These are phyloP conservation scores for Alternaria postmessia DNA, from an alignment of 2,329 filamentous ascomycete genomes.

Conservation along the genomic window DNA sequence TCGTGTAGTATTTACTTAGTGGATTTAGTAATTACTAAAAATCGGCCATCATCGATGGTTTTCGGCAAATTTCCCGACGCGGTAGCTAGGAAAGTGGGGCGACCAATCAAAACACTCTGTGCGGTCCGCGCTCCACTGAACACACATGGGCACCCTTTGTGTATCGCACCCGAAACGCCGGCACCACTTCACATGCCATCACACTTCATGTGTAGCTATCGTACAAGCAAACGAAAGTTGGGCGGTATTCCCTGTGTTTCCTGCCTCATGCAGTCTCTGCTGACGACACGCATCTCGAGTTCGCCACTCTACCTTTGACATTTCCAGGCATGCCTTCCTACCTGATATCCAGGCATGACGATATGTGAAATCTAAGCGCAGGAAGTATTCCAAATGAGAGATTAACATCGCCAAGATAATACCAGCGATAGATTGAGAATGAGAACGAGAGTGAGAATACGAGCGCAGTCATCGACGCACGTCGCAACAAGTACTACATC, in stretches of 20 bases:
- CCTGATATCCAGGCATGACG: neutral
- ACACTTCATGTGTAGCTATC: neutral
- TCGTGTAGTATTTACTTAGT: neutral
- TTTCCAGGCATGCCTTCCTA: neutral
- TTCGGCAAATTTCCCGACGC: neutral
- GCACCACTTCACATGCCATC: neutral
- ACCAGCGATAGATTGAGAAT: neutral
- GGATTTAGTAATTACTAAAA: neutral
- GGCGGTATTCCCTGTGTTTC: neutral
- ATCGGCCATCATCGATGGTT: neutral
- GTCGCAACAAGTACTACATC: neutral
- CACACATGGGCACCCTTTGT: neutral
- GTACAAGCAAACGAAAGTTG: neutral
- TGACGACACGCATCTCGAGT: neutral
- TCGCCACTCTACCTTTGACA: neutral
- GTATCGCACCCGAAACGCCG: neutral
- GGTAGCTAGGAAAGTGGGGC: neutral
- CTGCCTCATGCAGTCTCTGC: neutral
- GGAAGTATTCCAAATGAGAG: neutral
- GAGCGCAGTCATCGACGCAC: neutral
- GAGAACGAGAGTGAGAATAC: slow-evolving; percentile 3
- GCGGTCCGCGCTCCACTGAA: neutral
- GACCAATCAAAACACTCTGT: neutral
- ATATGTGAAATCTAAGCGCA: neutral
- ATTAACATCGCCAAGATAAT: neutral